Conservation (phyloP, 768 basidiomycete species). For the Sporobolomyces pararoseus region DNA sequence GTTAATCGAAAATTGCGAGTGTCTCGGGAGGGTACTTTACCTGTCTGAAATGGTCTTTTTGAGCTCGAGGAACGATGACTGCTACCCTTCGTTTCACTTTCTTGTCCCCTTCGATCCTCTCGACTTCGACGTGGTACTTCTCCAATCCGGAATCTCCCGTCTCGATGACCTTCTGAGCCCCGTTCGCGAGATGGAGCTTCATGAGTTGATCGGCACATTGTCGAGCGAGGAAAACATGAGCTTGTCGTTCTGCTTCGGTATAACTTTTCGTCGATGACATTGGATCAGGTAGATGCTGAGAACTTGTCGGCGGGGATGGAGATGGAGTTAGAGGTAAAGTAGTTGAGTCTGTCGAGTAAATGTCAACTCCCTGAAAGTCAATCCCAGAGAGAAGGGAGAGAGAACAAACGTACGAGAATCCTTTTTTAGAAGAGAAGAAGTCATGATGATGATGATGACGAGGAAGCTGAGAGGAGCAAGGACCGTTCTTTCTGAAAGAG, state of each 20-base stretch:
- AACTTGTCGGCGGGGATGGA: not conserved
- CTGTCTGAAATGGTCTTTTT: not conserved
- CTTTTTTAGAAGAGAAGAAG: not conserved
- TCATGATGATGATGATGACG: not conserved
- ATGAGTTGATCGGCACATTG: conserved; percentile 8
- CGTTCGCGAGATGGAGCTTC: conserved; percentile 5
- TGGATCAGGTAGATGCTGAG: not conserved
- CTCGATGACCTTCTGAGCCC: not conserved
- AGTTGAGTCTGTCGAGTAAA: not conserved
- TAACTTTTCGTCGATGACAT: not conserved
- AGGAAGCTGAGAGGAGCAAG: not conserved
- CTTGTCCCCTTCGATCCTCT: not conserved
- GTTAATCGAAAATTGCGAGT: not conserved
- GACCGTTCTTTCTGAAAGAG: not conserved
- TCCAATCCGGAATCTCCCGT: not conserved
- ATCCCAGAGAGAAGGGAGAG: not conserved
- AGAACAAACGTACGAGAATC: not conserved
- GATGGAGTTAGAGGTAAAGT: not conserved
- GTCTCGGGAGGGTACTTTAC: not conserved
- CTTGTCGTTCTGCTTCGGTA: conserved; percentile 5
- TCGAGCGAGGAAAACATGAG: conserved; percentile 17
- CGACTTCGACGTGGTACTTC: conserved; percentile 5
- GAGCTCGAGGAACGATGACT: conserved; percentile 10
- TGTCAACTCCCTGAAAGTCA: too few species aligned
- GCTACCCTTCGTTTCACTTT: conserved; percentile 13